Evolutionary conservation across 208 protist species (phyloP).

Genomic region (Leishmania amazonensis): DNA sequence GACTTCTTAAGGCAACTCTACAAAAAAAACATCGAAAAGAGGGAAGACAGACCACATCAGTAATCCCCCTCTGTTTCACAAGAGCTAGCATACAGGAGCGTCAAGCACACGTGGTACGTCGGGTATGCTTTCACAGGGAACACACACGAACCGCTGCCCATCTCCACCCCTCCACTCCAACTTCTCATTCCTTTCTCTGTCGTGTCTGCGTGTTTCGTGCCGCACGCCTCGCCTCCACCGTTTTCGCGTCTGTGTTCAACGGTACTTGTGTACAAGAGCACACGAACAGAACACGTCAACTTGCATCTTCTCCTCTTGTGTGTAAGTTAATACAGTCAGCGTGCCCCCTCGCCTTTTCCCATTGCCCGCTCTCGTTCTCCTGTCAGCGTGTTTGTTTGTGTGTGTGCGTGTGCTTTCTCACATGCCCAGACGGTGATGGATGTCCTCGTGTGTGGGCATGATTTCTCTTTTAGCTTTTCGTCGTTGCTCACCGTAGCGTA

Average conservation of each 20-base stretch:
- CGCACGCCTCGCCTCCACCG: neutral
- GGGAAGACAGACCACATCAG: neutral
- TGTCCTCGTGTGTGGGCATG: neutral
- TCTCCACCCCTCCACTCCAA: neutral
- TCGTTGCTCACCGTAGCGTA: neutral
- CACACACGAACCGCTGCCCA: neutral
- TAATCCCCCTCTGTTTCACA: neutral
- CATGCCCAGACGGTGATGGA: neutral
- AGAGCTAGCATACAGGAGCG: neutral
- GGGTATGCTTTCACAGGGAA: neutral
- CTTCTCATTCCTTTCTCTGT: neutral
- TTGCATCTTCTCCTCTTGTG: neutral
- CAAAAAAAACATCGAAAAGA: neutral
- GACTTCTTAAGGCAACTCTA: neutral
- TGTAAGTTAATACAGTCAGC: neutral
- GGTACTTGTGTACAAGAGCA: neutral
- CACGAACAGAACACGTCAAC: neutral
- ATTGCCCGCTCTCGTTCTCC: neutral
- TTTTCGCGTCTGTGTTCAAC: neutral
- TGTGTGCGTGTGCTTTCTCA: neutral
- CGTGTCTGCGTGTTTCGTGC: neutral
- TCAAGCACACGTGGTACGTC: neutral
- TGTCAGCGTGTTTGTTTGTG: neutral
- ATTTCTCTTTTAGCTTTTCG: neutral
- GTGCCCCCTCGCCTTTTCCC: neutral